Conservation (phyloP, 768 basidiomycete species). For the Calocera viscosa region DNA sequence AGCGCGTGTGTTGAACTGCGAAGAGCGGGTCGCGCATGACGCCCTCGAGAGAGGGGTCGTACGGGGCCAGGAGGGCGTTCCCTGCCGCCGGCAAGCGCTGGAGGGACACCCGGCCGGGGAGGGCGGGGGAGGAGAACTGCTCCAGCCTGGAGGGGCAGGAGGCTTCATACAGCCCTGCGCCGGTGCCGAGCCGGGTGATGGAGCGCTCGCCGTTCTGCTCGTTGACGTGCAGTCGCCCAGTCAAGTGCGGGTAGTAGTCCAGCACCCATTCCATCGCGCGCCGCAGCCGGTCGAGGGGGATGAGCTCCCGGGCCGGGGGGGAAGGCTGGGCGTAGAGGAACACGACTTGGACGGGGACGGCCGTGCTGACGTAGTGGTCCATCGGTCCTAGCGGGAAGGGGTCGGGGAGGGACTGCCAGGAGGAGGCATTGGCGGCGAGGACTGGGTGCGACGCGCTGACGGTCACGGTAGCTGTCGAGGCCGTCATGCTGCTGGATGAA, state of each 20-base stretch:
- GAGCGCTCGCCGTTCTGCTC: not conserved
- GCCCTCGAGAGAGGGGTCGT: slow-evolving; percentile 5
- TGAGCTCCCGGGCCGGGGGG: not conserved
- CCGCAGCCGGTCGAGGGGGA: not conserved
- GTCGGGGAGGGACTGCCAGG: slow-evolving; percentile 7
- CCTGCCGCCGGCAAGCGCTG: slow-evolving; percentile 12
- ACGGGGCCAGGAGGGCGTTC: slow-evolving; percentile 17
- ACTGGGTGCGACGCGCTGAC: not conserved
- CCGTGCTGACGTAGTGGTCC: slow-evolving; percentile 11
- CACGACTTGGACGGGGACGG: slow-evolving; percentile 17
- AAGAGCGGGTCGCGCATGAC: slow-evolving; percentile 14
- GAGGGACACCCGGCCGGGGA: not conserved
- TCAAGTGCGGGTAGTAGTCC: slow-evolving; percentile 20
- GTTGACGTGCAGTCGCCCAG: slow-evolving; percentile 13
- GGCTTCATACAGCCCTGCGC: not conserved
- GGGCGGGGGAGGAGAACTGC: not conserved
- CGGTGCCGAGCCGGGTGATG: slow-evolving; percentile 8
- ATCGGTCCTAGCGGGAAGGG: slow-evolving; percentile 16
- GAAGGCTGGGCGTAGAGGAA: slow-evolving; percentile 15
- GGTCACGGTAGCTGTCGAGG: not conserved
- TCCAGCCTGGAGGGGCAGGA: slow-evolving; percentile 1
- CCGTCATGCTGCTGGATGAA: too few relatives aligned
- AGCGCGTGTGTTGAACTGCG: slow-evolving; percentile 17
- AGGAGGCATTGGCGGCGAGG: not conserved
- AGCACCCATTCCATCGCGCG: slow-evolving; percentile 9